These are phyloP conservation scores for Primulina eburnea DNA, from an alignment of 257 asterid genomes.

Conservation along the genomic window DNA sequence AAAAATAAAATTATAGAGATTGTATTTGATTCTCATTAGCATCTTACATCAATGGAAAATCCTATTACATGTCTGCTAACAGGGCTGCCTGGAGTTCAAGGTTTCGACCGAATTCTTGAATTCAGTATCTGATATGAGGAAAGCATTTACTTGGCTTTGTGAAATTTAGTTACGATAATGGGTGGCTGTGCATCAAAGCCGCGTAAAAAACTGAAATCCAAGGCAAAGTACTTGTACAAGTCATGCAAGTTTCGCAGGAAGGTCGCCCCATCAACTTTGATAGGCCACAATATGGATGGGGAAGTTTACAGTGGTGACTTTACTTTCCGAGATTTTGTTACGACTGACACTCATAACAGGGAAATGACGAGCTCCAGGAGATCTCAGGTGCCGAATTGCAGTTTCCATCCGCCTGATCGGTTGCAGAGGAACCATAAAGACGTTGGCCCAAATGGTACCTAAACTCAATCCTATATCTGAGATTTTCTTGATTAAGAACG, in stretches of 20 bases:
- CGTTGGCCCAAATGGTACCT: constrained; percentile 35
- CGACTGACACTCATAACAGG: constrained; percentile 20
- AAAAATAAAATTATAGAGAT: neutral
- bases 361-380: constrained; percentile 26
- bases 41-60: neutral
- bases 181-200: constrained; percentile 86
- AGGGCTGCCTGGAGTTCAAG: constrained; percentile 2
- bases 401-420: constrained; percentile 24
- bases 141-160: constrained; percentile 21
- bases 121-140: constrained; percentile 2
- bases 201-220: constrained; percentile 49
- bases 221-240: constrained; percentile 45
- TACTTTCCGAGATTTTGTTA: constrained; percentile 36
- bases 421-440: constrained; percentile 29
- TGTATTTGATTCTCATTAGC: neutral
- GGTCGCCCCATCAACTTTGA: constrained; percentile 48
- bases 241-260: constrained; percentile 55
- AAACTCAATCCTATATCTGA: neutral
- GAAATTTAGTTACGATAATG: constrained; percentile 42
- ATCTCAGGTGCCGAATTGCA: constrained; percentile 30
- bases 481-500: neutral
- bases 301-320: constrained; percentile 23
- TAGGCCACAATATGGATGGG: constrained; percentile 34
- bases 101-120: neutral
- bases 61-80: neutral